Evolutionary conservation across 345 rosid genomes (phyloP).

Genomic region (Hibiscus syriacus): DNA sequence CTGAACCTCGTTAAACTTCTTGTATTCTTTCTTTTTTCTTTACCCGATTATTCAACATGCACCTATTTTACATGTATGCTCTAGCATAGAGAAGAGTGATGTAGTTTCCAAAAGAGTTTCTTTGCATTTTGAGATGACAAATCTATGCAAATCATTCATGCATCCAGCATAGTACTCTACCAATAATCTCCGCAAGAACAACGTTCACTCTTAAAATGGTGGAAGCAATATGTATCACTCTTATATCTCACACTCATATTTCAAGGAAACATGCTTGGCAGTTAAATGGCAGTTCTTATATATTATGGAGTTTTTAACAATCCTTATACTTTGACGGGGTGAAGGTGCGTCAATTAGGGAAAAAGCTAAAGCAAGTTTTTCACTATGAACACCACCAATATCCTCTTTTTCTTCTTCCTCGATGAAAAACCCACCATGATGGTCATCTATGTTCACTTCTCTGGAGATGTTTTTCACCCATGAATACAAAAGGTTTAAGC

Average conservation of each 20-base stretch:
- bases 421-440: conserved; percentile 33
- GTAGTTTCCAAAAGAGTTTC: neutral
- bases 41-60: no score
- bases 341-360: conserved; percentile 39
- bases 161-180: conserved; percentile 23
- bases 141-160: neutral
- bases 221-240: conserved; percentile 62
- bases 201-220: conserved; percentile 62
- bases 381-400: conserved; percentile 55
- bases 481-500: conserved; percentile 37
- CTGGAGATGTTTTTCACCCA: conserved; percentile 36
- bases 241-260: conserved; percentile 51
- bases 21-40: no score
- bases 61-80: neutral
- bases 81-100: neutral
- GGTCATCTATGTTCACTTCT: conserved; percentile 27
- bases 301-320: conserved; percentile 63
- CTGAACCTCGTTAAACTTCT: no score
- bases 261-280: conserved; percentile 50
- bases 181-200: conserved; percentile 84
- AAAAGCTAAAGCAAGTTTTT: conserved; percentile 77
- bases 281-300: conserved; percentile 66
- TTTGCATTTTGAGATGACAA: neutral
- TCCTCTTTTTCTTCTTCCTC: conserved; percentile 75
- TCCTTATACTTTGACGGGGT: conserved; percentile 39